Base-by-base conservation (phyloP, 78 protist species). In the Dictyostelium firmibasis region DNA sequence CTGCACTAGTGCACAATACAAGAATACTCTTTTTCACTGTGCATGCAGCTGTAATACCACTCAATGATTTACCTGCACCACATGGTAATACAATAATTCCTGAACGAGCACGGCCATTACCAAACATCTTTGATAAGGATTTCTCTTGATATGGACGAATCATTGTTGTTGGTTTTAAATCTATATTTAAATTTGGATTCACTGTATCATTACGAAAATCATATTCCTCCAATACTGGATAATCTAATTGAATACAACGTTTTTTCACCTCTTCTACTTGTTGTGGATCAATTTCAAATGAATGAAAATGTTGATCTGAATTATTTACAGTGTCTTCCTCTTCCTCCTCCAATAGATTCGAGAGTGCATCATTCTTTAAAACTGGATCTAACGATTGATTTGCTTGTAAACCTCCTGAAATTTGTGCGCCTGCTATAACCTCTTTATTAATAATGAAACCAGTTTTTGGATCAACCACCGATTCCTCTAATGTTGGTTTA, bases 51-150 rank as follows among this genome's bases (percentile, higher is more conserved):
- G 99, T 91, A 74, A 99, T 96, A 23, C 99, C 99, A 41, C 97
- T 97, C 16, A 99, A 96, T 13, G 99, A 99, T 97, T 99, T 99
- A 62, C 99, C 99, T 1, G 99, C 99, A 74, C 99, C 99, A 83
- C 99, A 99, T 7, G 99, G 99, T 10, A 99, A 93, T 25, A 99
- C 99, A 77, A 99, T 98, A 43, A 99, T 81, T 13, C 99, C 99
- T 4, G 99, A 97, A 33, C 99, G 97, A 33, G 99, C 99, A 11
- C 99, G 93, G 27, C 98, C 98, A 85, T 92, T 81, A 53, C 99
- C 98, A 67, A 99, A 99, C 99, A 99, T 99, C 85, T 98, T 98
- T 18, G 96, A 38, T 5, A 99, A 97, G 1, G 96, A 36, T 38
- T 97, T 95, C 86, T 97, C 98, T 94, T 98, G 99, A 81, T 98